Evolutionary conservation across 495 filamentous ascomycete genomes (phyloP).

Genomic region (Neurospora sp.): DNA sequence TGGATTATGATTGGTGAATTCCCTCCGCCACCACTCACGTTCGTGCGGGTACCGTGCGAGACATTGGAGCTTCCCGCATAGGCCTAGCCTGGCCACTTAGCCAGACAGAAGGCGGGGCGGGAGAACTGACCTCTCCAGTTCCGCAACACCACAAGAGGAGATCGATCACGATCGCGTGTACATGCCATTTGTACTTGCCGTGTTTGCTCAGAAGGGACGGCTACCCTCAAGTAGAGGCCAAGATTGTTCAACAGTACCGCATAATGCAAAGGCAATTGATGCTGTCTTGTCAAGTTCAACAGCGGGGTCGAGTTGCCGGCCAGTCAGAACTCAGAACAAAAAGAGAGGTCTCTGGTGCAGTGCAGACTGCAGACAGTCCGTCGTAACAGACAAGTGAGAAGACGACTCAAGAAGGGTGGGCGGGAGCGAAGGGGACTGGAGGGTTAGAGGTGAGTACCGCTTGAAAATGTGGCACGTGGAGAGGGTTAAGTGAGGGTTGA

Average conservation of each 20-base stretch:
- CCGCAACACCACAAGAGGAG: neutral
- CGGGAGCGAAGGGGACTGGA: neutral
- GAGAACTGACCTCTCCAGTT: neutral
- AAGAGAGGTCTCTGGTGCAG: neutral
- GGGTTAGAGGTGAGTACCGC: neutral
- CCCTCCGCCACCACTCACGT: neutral
- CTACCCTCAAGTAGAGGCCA: neutral
- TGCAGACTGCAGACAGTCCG: neutral
- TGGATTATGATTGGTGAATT: neutral
- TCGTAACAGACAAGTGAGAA: neutral
- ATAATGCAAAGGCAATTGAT: neutral
- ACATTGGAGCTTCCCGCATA: neutral
- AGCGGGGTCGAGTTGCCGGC: neutral
- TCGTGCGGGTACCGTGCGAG: neutral
- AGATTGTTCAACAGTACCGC: neutral
- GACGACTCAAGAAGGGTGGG: neutral
- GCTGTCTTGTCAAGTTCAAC: neutral
- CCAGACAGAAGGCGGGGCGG: neutral
- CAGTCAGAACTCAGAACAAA: neutral
- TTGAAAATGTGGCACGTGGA: neutral
- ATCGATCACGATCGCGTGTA: neutral
- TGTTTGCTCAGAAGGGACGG: neutral
- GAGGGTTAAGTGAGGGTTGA: neutral
- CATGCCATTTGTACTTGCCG: neutral
- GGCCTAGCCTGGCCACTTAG: neutral